These are phyloP conservation scores for grape (Vitis vinifera) DNA, from an alignment of 164 flowering plant genomes.

Conservation along the genomic window ASM3070453v1 NC_081823.1:9523501-9524000, in stretches of 20 bases:
- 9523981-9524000: slow-evolving; percentile 96
- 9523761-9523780: slow-evolving; percentile 98
- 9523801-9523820: slow-evolving; percentile 71
- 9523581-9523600: slow-evolving; percentile 86
- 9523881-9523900: slow-evolving; percentile 85
- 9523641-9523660: slow-evolving; percentile 91
- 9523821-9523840: slow-evolving; percentile 77
- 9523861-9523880: slow-evolving; percentile 84
- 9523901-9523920: slow-evolving; percentile 75
- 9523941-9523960: slow-evolving; percentile 67
- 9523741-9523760: slow-evolving; percentile 97
- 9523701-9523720: slow-evolving; percentile 68
- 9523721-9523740: slow-evolving; percentile 94
- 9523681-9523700: slow-evolving; percentile 72
- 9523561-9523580: slow-evolving; percentile 66
- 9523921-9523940: slow-evolving; percentile 64
- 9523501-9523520: slow-evolving; percentile 92
- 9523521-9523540: slow-evolving; percentile 92
- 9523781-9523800: slow-evolving; percentile 72
- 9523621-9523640: slow-evolving; percentile 88
- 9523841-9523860: slow-evolving; percentile 68
- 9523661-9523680: slow-evolving; percentile 76
- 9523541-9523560: slow-evolving; percentile 67
- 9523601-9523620: slow-evolving; percentile 99
- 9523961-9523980: slow-evolving; percentile 68